Conservation (phyloP, 306 rosid species). For the Cucumis hystrix region DNA sequence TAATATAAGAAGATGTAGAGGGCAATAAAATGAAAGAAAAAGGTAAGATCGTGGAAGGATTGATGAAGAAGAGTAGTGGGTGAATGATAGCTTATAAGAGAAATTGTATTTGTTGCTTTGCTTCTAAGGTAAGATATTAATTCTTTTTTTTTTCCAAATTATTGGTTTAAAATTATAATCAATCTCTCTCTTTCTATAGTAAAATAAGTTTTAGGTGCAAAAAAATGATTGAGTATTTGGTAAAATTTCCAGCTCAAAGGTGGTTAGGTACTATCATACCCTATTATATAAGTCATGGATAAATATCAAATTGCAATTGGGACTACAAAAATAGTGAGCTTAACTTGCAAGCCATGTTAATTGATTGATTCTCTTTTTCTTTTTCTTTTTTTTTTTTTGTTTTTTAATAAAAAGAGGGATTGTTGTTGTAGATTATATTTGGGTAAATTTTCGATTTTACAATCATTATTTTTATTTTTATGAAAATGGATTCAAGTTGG, state of each 20-base stretch:
- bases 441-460: neutral
- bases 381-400: neutral
- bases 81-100: neutral
- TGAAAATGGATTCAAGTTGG: neutral
- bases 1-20: neutral
- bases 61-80: constrained; percentile 19
- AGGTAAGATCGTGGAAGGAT: neutral
- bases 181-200: neutral
- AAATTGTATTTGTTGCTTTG: constrained; percentile 31
- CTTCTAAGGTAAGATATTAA: constrained; percentile 45
- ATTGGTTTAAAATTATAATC: neutral
- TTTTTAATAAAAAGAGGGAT: neutral
- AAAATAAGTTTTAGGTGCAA: neutral
- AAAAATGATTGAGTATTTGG: constrained; percentile 13
- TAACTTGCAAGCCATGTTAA: neutral
- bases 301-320: neutral
- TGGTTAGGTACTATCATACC: neutral
- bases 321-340: neutral
- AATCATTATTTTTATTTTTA: neutral
- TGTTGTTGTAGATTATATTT: neutral
- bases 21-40: neutral
- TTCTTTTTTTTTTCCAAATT: neutral
- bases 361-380: neutral
- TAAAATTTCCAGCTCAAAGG: constrained; percentile 18
- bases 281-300: neutral